Base-by-base conservation (phyloP, 768 basidiomycete species). In the Hericium erinaceus region DNA sequence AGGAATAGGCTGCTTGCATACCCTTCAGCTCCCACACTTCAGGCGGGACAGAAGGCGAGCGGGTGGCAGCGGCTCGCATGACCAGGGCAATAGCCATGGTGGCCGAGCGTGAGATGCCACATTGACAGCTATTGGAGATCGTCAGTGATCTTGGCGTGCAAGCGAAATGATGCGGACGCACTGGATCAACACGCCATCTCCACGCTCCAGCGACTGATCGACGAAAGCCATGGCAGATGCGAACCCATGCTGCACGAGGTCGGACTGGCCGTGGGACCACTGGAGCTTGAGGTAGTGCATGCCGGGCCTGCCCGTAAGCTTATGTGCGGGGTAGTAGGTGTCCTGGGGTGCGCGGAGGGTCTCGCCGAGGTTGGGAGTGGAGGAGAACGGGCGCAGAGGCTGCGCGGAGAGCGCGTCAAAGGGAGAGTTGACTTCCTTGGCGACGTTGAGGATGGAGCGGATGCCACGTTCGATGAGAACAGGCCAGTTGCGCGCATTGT, bases 211-310 rank as follows among this genome's bases (percentile, higher is more conserved):
- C 50, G 89, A 85, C 38, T 81, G 80, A 68, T 94, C 92, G 57
- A 87, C 80, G 61, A 93, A 95, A 18, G 79, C 70, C 82, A 94
- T 91, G 5, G 87, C 93, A 8, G 75, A 78, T 53, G 82, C 81
- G 71, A 94, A 92, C 51, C 91, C 92, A 41, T 81, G 73, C 2
- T 82, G 71, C 62, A 92, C 90, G 40, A 95, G 81, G 68, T 95
- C 87, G 57, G 87, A 79, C 72, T 95, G 90, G n/a, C 93, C 93
- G 67, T 95, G 93, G 22, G 91, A 93, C 94, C 93, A 95, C 54
- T 80, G 79, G 26, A 95, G 80, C 69, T 92, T 92, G 71, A 92
- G 85, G 68, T 95, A 94, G 70, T 92, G 83, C 79, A 93, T 82
- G 16, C 77, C 77, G 0, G 92, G 90, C 62, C 89, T 79, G 56